phyloP scores from a whole-genome alignment of 2,329 filamentous ascomycete species.

The Pestalotiopsis sp. region DNA sequence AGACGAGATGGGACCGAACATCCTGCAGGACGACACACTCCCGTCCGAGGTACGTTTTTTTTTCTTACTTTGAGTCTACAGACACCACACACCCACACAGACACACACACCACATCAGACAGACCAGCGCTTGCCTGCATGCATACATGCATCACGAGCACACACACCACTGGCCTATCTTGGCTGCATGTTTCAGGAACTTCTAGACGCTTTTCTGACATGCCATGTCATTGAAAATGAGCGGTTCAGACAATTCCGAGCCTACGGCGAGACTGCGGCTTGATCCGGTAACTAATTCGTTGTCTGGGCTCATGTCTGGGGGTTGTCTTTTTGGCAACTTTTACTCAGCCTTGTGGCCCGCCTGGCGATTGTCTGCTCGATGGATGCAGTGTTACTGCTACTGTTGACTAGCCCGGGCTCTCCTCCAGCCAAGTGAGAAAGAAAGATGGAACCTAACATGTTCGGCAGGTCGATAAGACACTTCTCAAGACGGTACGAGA shows the following conservation, averaged over 20 bases:
- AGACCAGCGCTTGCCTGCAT: neutral
- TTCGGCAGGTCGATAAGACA: conserved; percentile 81
- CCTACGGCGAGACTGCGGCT: conserved; percentile 10
- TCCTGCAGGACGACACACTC: conserved; percentile 94
- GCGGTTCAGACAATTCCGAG: neutral
- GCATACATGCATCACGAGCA: neutral
- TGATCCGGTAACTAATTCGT: conserved; percentile 15
- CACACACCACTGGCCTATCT: neutral
- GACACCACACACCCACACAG: neutral
- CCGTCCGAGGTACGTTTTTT: conserved; percentile 71
- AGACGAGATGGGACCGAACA: conserved; percentile 92
- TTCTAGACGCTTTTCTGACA: conserved; percentile 5
- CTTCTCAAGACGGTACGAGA: conserved; percentile 85
- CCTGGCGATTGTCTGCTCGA: neutral
- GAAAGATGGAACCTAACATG: conserved; percentile 16
- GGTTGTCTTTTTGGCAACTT: neutral
- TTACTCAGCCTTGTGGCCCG: conserved; percentile 9
- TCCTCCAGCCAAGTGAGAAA: neutral
- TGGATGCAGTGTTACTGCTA: neutral
- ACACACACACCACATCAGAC: neutral
- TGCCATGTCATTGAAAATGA: neutral
- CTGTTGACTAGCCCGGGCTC: too few relatives aligned
- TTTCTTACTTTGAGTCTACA: neutral
- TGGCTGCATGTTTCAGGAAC: conserved; percentile 7
- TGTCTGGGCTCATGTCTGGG: neutral